These are phyloP conservation scores for Leccinum subgranulosum DNA, from an alignment of 768 basidiomycete genomes.

Conservation along the genomic window DNA sequence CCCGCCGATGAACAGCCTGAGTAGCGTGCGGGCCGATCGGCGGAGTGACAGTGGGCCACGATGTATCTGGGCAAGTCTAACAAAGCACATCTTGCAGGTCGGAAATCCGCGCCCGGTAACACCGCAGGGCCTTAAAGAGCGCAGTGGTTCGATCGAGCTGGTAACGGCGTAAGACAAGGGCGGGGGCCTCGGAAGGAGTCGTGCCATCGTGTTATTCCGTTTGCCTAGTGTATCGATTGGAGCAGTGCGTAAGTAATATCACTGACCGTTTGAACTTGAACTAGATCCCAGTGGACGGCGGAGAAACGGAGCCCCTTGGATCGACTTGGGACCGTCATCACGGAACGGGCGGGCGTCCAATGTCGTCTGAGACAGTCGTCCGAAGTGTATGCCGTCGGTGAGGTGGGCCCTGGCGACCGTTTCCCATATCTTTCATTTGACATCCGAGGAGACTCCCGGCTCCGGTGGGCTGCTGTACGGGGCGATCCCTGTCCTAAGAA, in stretches of 20 bases:
- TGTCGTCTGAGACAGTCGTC: no score
- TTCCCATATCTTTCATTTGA: no score
- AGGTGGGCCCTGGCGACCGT: no score
- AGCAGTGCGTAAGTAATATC: not conserved
- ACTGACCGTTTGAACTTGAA: not conserved
- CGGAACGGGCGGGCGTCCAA: not conserved
- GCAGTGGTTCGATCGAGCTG: not conserved
- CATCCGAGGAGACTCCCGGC: no score
- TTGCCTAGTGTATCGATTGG: not conserved
- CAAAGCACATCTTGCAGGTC: no score
- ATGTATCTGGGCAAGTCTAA: no score
- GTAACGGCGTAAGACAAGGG: not conserved
- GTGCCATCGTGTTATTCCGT: not conserved
- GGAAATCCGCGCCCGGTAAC: no score
- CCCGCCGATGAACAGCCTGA: not conserved
- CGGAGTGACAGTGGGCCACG: no score
- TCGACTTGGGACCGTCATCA: not conserved
- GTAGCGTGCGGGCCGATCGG: not conserved
- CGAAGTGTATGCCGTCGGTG: no score
- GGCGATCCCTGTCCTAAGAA: no score
- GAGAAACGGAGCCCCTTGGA: not conserved
- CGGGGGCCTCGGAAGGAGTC: not conserved
- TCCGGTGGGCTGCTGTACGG: no score
- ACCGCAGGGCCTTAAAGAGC: no score
- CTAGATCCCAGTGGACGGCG: not conserved